Evolutionary conservation across 345 rosid genomes (phyloP), one percentile per base, ranked within the genome.

Genomic region (Geranium brycei): DNA sequence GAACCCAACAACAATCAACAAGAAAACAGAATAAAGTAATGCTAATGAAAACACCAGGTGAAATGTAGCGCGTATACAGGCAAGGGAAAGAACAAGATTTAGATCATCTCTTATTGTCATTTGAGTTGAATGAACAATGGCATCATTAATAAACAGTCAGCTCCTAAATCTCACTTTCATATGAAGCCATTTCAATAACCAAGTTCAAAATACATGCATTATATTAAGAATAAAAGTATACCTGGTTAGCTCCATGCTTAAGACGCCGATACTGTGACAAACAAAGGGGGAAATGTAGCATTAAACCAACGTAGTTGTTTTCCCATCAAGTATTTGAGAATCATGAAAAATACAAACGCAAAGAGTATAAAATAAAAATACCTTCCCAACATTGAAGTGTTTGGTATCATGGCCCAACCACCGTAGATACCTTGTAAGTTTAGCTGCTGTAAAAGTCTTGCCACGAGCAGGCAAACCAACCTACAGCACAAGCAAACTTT

Each of bases 351-450:
- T 47, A 47, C 53, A 7, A 7, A 3, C 7, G 12, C 53, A 3
- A 47, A 47, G 53, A 47, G 64, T 57, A 59, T 31, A 64, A 51
- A 57, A 62, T 40, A 85, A 64, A 51, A 57, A 62, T 40, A 85
- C 99, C 99, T 95, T 95, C 66, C 99, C 99, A 78, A 95, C 97
- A 77, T 91, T 95, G 78, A 95, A 95, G 75, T 95, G 99, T 73
- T 95, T 95, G 58, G 99, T 95, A 16, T 91, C 87, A 75, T 95
- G 99, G 53, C 99, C 99, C 83, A 95, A 81, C 99, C 99, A 95
- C 60, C 97, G 92, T 64, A 95, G 89, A 76, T 95, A 95, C 78
- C 99, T 86, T 55, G 99, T 95, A 71, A 95, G 92, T 76, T 95
- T 95, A 59, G 77, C 97, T 32, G 99, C 95, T 78, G 99, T 95